phyloP scores from a whole-genome alignment of 2,329 filamentous ascomycete genomes.

The Aspergillus sp. region DNA sequence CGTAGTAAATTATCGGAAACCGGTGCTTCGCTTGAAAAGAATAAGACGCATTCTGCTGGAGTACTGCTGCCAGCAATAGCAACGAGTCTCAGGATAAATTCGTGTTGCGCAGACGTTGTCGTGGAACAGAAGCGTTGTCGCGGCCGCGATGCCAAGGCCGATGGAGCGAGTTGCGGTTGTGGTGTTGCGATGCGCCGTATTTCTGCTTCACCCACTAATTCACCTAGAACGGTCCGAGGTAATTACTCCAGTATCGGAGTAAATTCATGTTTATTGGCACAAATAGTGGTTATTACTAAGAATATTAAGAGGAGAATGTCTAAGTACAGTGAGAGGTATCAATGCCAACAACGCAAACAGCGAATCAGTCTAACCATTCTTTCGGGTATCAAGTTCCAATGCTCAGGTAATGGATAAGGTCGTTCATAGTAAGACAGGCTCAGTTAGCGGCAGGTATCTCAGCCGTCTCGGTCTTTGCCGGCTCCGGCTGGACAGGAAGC shows the following conservation, averaged over 20 bases:
- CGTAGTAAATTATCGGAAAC: not conserved
- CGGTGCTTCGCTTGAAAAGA: not conserved
- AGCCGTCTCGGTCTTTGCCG: slow-evolving; percentile 9
- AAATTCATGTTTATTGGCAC: too few relatives aligned
- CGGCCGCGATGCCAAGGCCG: not conserved
- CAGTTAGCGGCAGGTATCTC: slow-evolving; percentile 7
- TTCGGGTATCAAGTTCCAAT: slow-evolving; percentile 12
- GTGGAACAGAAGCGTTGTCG: not conserved
- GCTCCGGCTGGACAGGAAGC: slow-evolving; percentile 2
- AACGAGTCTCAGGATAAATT: not conserved
- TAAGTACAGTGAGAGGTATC: too few relatives aligned
- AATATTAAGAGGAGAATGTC: too few relatives aligned
- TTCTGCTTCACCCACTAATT: too few relatives aligned
- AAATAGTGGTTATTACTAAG: too few relatives aligned
- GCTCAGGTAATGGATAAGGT: not conserved
- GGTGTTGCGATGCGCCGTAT: not conserved
- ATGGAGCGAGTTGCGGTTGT: not conserved
- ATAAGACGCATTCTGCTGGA: not conserved
- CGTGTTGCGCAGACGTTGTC: not conserved
- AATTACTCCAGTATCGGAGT: too few relatives aligned
- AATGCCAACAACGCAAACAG: slow-evolving; percentile 11
- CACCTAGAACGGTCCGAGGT: too few relatives aligned
- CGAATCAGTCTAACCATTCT: slow-evolving; percentile 8
- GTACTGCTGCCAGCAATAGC: not conserved
- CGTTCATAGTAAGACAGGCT: not conserved